These are phyloP conservation scores for Ajuga chamaepitys DNA, from an alignment of 257 asterid species.

Conservation along the genomic window DNA sequence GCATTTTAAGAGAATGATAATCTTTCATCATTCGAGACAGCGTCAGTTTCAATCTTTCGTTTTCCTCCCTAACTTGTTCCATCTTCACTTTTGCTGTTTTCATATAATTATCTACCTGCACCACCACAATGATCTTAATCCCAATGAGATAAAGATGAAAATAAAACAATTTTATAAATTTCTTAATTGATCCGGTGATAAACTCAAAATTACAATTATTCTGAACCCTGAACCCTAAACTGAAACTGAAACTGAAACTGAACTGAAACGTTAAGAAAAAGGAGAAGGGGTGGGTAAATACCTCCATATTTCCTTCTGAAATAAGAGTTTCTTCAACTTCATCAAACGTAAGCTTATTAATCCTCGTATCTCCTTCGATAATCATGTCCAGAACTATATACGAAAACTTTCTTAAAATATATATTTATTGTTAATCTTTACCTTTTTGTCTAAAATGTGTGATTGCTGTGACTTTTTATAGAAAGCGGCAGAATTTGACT, in stretches of 20 bases:
- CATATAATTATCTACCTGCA: constrained; percentile 21
- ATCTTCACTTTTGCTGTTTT: constrained; percentile 27
- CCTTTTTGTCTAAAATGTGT: not conserved
- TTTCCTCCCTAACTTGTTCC: constrained; percentile 40
- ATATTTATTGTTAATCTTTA: no score
- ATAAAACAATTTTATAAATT: no score
- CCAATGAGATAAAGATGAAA: no score
- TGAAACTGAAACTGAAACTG: no score
- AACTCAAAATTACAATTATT: no score
- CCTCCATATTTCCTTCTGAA: constrained; percentile 8
- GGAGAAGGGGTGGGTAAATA: not conserved
- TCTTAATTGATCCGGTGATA: no score
- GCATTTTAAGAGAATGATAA: constrained; percentile 27
- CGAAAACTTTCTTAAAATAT: not conserved
- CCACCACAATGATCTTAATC: not conserved
- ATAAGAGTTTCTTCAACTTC: constrained; percentile 10
- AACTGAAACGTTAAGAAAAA: no score
- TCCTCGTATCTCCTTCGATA: not conserved
- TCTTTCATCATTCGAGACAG: constrained; percentile 27
- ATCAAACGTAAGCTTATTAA: not conserved
- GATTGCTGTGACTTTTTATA: constrained; percentile 15
- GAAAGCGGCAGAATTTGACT: constrained; percentile 14
- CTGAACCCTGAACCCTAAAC: no score
- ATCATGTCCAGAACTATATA: not conserved
- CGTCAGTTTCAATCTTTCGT: constrained; percentile 22